Evolutionary conservation across 305 asterid species (phyloP).

Genomic region (Andrographis paniculata): DNA sequence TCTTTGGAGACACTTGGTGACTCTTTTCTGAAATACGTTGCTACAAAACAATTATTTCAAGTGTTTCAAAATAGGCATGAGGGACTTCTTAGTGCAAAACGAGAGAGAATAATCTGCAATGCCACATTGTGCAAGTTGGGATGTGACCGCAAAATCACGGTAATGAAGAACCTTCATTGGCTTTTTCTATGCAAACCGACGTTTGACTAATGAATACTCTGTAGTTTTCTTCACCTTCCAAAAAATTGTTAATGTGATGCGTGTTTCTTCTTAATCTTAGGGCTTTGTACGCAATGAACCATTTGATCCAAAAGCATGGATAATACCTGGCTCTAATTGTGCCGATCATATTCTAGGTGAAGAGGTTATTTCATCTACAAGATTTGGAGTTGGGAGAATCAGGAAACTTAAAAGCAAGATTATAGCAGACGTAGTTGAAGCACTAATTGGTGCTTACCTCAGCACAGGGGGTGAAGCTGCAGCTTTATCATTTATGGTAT

Average conservation of each 20-base stretch:
- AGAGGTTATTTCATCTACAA: slow-evolving; percentile 26
- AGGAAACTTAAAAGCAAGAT: slow-evolving; percentile 38
- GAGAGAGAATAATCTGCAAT: slow-evolving; percentile 45
- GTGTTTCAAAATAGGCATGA: slow-evolving; percentile 50
- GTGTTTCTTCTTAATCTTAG: slow-evolving; percentile 22
- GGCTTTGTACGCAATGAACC: slow-evolving; percentile 75
- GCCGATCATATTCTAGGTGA: slow-evolving; percentile 21
- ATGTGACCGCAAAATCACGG: slow-evolving; percentile 57
- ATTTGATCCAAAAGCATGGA: slow-evolving; percentile 66
- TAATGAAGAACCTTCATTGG: slow-evolving; percentile 30
- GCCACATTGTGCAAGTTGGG: slow-evolving; percentile 71
- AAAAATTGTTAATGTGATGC: background rate
- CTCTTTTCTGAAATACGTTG: slow-evolving; percentile 69
- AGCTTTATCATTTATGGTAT: slow-evolving; percentile 60
- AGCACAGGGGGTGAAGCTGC: slow-evolving; percentile 57
- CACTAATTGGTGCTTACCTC: slow-evolving; percentile 75
- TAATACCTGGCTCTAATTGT: slow-evolving; percentile 50
- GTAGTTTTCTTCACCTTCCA: too few species aligned
- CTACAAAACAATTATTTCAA: slow-evolving; percentile 51
- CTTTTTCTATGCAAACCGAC: too few species aligned
- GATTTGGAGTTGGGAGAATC: slow-evolving; percentile 25
- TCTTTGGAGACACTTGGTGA: slow-evolving; percentile 88
- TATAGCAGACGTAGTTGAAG: slow-evolving; percentile 79
- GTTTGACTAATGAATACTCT: too few species aligned
- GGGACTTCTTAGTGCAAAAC: slow-evolving; percentile 53